A percentile compares a stretch with the other conserved stretches of the same genome.
Evolutionary conservation across 495 filamentous ascomycete species (phyloP).

Genomic region (Amphirosellinia nigrospora): DNA sequence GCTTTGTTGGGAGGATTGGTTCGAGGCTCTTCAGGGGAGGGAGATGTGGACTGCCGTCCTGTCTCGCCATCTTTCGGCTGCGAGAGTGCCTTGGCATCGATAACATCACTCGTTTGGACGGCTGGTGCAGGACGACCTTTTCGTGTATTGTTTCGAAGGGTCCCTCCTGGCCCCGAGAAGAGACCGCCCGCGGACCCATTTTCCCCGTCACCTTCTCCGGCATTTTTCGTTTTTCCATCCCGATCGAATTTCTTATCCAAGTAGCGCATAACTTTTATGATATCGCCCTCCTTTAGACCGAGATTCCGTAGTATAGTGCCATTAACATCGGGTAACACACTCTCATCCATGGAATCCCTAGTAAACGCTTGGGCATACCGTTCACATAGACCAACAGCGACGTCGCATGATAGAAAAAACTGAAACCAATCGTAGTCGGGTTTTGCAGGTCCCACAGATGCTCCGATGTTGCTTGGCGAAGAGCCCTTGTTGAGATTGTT

Average conservation of each 20-base stretch:
- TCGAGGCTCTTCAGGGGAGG: constrained; percentile 46
- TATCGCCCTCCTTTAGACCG: constrained; percentile 93
- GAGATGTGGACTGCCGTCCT: constrained; percentile 58
- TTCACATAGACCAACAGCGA: constrained; percentile 89
- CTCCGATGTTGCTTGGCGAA: constrained; percentile 46
- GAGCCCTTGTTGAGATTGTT: constrained; percentile 31
- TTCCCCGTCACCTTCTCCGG: constrained; percentile 60
- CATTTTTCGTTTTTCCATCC: constrained; percentile 65
- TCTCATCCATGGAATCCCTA: constrained; percentile 94
- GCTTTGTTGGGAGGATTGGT: constrained; percentile 57
- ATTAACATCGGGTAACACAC: constrained; percentile 84
- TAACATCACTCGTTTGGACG: constrained; percentile 80
- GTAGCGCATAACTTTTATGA: constrained; percentile 89
- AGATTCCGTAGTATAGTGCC: constrained; percentile 80
- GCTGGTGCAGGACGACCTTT: constrained; percentile 88
- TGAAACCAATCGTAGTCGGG: constrained; percentile 97
- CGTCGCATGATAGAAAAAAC: constrained; percentile 92
- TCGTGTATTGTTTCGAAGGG: constrained; percentile 90
- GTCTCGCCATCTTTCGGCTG: constrained; percentile 54
- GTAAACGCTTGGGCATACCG: constrained; percentile 88
- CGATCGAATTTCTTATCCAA: constrained; percentile 83
- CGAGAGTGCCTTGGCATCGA: constrained; percentile 86
- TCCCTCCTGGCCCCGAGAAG: constrained; percentile 89
- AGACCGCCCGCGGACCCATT: constrained; percentile 63
- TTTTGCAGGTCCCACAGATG: constrained; percentile 63